Evolutionary conservation across 805 yeast genomes (phyloP).

Genomic region (Phaffomyces antillensis): DNA sequence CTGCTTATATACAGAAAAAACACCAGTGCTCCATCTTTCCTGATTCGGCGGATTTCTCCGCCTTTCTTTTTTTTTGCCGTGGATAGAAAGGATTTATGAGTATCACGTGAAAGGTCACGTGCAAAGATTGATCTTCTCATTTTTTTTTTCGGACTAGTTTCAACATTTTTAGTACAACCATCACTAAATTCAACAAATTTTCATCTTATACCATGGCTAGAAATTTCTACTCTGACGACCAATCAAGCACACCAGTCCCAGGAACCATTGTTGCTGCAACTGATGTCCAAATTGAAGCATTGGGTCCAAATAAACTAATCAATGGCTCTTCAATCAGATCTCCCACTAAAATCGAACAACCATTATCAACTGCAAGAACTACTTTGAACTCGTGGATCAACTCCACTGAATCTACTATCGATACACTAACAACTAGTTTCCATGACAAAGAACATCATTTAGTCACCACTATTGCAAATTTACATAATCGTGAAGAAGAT

Average conservation of each 20-base stretch:
- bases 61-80: too few relatives aligned
- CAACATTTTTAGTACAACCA: too few relatives aligned
- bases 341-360: constrained; percentile 39
- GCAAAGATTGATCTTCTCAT: too few relatives aligned
- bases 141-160: too few relatives aligned
- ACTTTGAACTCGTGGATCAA: constrained; percentile 17
- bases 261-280: constrained; percentile 42
- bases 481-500: constrained; percentile 62
- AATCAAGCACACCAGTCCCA: constrained; percentile 38
- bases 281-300: constrained; percentile 32
- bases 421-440: constrained; percentile 42
- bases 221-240: constrained; percentile 44
- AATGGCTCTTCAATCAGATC: constrained; percentile 55
- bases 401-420: constrained; percentile 31
- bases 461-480: constrained; percentile 51
- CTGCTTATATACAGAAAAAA: too few relatives aligned
- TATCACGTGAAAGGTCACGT: too few relatives aligned
- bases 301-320: constrained; percentile 42
- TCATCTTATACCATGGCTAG: constrained; percentile 1
- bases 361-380: constrained; percentile 43
- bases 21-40: too few relatives aligned
- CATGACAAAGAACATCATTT: constrained; percentile 57
- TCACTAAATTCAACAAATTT: too few relatives aligned
- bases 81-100: too few relatives aligned
- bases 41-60: too few relatives aligned